These are phyloP conservation scores for Talaromyces sp. DNA, from an alignment of 2,329 filamentous ascomycete species.

Conservation along the genomic window DNA sequence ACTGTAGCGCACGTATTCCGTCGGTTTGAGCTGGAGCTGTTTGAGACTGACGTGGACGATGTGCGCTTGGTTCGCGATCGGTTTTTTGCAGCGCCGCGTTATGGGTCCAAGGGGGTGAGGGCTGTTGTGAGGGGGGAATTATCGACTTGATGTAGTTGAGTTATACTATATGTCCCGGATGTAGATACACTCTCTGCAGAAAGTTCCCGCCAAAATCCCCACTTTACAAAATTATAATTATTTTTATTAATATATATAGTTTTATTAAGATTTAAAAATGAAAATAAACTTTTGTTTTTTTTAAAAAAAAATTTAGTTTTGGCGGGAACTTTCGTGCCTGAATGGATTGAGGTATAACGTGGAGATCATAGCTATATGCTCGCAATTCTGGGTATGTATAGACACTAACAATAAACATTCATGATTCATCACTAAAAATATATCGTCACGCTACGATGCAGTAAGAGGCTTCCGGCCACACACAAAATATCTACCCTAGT, in stretches of 20 bases:
- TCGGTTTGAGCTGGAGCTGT: conserved; percentile 25
- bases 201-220: too few species aligned
- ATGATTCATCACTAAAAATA: background rate
- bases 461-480: conserved; percentile 5
- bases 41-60: conserved; percentile 27
- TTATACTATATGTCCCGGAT: too few species aligned
- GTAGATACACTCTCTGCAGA: too few species aligned
- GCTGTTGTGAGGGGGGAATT: background rate
- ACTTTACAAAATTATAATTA: too few species aligned
- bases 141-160: background rate
- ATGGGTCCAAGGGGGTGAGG: conserved; percentile 1
- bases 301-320: too few species aligned
- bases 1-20: conserved; percentile 24
- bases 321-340: background rate
- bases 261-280: too few species aligned
- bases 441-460: background rate
- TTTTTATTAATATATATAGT: too few species aligned
- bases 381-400: background rate
- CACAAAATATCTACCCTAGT: conserved; percentile 4
- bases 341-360: background rate
- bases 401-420: background rate
- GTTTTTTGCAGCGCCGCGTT: conserved; percentile 3
- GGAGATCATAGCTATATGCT: background rate
- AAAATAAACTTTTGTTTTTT: too few species aligned
- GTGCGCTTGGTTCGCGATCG: conserved; percentile 13